phyloP scores from a whole-genome alignment of 176 grass and related monocot species.

The Hyparrhenia diplandra region DNA sequence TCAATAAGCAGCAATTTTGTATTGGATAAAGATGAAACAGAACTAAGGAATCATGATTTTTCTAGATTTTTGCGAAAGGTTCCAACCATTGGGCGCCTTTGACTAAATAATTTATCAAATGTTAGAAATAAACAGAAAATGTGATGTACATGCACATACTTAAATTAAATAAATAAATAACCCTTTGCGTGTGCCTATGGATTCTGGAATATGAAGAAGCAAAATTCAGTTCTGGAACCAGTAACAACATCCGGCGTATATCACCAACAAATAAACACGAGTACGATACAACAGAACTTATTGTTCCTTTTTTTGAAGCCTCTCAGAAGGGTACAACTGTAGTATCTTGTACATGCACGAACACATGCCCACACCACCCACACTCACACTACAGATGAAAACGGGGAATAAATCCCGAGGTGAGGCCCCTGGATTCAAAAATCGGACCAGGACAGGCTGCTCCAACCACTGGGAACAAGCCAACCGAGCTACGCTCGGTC shows the following conservation, averaged over 20 bases:
- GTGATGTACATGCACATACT: not conserved
- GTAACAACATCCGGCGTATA: not conserved
- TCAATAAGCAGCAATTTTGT: not conserved
- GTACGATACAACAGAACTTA: not conserved
- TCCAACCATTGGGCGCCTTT: constrained; percentile 1
- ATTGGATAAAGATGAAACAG: not conserved
- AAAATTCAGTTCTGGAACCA: constrained; percentile 20
- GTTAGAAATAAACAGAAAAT: not conserved
- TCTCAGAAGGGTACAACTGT: no score
- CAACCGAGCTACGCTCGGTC: no score
- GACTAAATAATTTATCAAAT: not conserved
- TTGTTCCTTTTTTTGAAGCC: no score
- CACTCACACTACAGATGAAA: no score
- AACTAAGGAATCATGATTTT: not conserved
- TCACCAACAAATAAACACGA: not conserved
- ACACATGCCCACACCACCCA: no score
- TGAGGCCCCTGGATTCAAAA: no score
- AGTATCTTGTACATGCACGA: no score
- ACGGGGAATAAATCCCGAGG: no score
- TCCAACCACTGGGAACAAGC: no score
- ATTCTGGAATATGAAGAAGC: constrained; percentile 6
- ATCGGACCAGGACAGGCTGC: no score
- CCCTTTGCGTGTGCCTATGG: not conserved
- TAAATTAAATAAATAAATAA: no score
- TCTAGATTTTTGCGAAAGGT: not conserved